Evolutionary conservation across 768 basidiomycete genomes (phyloP).

Genomic region (Trametes meyenii): DNA sequence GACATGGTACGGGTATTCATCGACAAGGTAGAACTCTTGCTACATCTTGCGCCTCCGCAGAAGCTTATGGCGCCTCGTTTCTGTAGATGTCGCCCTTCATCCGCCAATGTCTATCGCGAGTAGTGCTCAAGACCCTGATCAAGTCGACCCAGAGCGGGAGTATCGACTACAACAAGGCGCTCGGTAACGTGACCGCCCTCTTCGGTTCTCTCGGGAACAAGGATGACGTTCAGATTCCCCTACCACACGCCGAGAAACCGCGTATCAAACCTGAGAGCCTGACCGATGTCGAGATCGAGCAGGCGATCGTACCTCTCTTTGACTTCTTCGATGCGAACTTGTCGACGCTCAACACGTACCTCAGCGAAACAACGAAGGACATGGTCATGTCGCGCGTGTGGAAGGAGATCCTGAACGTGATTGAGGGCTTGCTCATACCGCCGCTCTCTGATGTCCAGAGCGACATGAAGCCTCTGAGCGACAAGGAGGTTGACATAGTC

Average conservation of each 20-base stretch:
- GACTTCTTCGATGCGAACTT: conserved; percentile 97
- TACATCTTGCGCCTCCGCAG: background rate
- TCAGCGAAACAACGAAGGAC: conserved; percentile 83
- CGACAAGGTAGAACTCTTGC: conserved; percentile 72
- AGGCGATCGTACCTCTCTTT: conserved; percentile 87
- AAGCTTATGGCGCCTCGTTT: background rate
- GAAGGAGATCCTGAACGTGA: conserved; percentile 89
- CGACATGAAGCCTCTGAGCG: conserved; percentile 88
- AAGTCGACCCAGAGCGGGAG: conserved; percentile 53
- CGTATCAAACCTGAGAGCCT: conserved; percentile 79
- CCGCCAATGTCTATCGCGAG: conserved; percentile 79
- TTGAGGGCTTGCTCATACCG: conserved; percentile 90
- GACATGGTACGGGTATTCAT: conserved; percentile 97
- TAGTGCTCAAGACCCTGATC: conserved; percentile 74
- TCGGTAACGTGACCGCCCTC: conserved; percentile 80
- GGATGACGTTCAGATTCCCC: conserved; percentile 76
- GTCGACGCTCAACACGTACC: conserved; percentile 84
- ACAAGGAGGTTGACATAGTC: conserved; percentile 98
- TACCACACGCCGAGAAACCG: conserved; percentile 74
- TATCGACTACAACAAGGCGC: conserved; percentile 88
- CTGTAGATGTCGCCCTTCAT: conserved; percentile 91
- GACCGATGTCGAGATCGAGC: conserved; percentile 92
- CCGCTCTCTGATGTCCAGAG: conserved; percentile 84
- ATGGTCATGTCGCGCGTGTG: conserved; percentile 92
- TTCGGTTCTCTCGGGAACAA: conserved; percentile 73